A percentile compares a stretch with the other conserved stretches of the same genome.
Conservation (phyloP, 495 filamentous ascomycete species). For the Friedmanniomyces simplex region DNA sequence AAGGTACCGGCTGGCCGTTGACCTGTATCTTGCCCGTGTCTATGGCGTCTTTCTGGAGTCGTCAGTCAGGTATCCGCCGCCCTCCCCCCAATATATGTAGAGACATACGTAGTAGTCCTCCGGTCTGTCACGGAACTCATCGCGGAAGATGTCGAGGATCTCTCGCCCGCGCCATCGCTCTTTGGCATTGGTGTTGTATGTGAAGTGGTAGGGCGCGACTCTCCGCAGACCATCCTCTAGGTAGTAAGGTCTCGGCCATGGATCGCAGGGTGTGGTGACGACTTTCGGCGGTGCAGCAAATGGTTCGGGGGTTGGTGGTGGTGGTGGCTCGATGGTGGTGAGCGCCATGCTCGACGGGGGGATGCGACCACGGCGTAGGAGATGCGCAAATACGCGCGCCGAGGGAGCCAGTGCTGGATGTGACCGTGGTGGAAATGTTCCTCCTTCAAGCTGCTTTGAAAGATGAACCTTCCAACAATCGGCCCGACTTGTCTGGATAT, state of each 20-base stretch:
- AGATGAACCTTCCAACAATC: no score
- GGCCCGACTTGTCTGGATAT: no score
- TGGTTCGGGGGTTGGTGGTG: neutral
- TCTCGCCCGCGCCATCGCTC: constrained; percentile 71
- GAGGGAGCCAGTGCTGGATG: constrained; percentile 46
- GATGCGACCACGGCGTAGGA: constrained; percentile 45
- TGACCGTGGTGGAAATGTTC: no score
- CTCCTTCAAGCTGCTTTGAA: no score
- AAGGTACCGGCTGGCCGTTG: constrained; percentile 53
- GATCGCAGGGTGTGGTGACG: constrained; percentile 51
- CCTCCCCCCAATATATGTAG: neutral
- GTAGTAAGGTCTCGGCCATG: constrained; percentile 63
- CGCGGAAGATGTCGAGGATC: constrained; percentile 68
- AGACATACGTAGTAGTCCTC: constrained; percentile 67
- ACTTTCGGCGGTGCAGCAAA: constrained; percentile 40
- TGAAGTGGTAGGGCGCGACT: constrained; percentile 81
- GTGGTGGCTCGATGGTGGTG: constrained; percentile 33
- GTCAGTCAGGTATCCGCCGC: constrained; percentile 5
- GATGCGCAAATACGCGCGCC: constrained; percentile 46
- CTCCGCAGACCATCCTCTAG: constrained; percentile 69
- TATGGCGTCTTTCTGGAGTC: constrained; percentile 64
- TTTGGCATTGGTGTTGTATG: constrained; percentile 86
- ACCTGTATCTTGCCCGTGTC: constrained; percentile 61
- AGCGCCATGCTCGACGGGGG: constrained; percentile 46
- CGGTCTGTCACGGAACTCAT: constrained; percentile 79